Conservation (phyloP, 306 rosid species). For the Trifolium pratense region DNA sequence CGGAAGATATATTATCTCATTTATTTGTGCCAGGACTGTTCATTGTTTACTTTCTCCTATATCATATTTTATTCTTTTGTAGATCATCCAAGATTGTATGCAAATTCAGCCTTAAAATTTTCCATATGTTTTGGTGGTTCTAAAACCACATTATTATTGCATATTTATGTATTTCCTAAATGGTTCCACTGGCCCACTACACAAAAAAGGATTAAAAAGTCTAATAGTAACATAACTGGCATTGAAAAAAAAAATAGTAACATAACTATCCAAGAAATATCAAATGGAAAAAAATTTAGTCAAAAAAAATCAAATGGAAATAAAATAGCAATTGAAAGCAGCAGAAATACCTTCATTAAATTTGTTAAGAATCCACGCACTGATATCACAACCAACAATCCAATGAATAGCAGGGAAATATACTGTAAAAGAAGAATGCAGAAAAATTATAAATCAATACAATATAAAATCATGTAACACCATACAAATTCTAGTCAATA, state of each 20-base stretch:
- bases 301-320: constrained; percentile 28
- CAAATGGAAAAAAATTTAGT: constrained; percentile 29
- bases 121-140: neutral
- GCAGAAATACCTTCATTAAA: constrained; percentile 86
- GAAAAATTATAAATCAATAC: constrained; percentile 13
- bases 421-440: constrained; percentile 63
- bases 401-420: constrained; percentile 87
- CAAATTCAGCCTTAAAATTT: constrained; percentile 16
- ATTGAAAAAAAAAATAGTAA: neutral
- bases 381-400: constrained; percentile 90
- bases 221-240: neutral
- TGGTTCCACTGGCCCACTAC: neutral
- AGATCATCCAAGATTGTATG: neutral
- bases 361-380: constrained; percentile 96
- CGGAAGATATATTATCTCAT: neutral
- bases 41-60: neutral
- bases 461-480: constrained; percentile 29
- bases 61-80: constrained; percentile 23
- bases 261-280: constrained; percentile 26
- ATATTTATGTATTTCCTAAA: constrained; percentile 10
- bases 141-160: neutral
- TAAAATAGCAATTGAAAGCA: constrained; percentile 33
- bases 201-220: neutral
- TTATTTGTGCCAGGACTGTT: neutral
- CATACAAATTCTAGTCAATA: constrained; percentile 21